Percentiles rank a stretch among this genome's conserved stretches.
Conservation (phyloP, 495 filamentous ascomycete species). For the Schizothecium vesticola region DNA sequence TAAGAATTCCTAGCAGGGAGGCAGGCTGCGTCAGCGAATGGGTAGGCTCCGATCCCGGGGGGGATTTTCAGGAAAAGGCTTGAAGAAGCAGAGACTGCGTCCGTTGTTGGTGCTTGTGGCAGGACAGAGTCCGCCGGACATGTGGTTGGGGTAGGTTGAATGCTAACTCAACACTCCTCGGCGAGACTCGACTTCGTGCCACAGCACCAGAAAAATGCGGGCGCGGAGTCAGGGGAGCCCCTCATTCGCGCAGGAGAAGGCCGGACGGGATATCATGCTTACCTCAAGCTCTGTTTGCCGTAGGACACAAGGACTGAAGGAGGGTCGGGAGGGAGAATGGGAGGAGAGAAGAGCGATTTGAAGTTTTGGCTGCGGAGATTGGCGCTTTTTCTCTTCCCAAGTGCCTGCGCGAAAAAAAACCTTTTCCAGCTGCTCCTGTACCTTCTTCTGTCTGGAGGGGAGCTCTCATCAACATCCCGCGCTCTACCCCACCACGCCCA, state of each 20-base stretch:
- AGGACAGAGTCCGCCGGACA: neutral
- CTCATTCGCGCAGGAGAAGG: neutral
- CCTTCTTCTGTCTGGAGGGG: neutral
- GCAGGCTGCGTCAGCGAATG: neutral
- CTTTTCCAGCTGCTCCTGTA: neutral
- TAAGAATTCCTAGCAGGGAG: conserved; percentile 6
- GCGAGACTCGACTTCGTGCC: neutral
- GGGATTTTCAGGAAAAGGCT: neutral
- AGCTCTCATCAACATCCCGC: neutral
- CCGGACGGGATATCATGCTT: neutral
- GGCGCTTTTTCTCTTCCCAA: conserved; percentile 5
- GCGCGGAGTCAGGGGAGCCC: neutral
- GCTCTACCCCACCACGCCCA: neutral
- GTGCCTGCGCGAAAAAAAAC: conserved; percentile 14
- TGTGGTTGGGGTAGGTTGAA: neutral
- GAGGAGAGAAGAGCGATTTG: neutral
- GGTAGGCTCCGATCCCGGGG: neutral
- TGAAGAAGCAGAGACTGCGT: neutral
- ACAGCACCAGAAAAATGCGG: neutral
- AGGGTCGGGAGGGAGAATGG: neutral
- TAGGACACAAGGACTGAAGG: neutral
- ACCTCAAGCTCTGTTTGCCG: neutral
- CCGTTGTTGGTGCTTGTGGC: neutral
- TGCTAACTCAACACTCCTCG: neutral
- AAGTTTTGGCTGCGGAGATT: conserved; percentile 13